Evolutionary conservation across 805 yeast genomes (phyloP).

Genomic region (Blastobotrys chiropterorum): DNA sequence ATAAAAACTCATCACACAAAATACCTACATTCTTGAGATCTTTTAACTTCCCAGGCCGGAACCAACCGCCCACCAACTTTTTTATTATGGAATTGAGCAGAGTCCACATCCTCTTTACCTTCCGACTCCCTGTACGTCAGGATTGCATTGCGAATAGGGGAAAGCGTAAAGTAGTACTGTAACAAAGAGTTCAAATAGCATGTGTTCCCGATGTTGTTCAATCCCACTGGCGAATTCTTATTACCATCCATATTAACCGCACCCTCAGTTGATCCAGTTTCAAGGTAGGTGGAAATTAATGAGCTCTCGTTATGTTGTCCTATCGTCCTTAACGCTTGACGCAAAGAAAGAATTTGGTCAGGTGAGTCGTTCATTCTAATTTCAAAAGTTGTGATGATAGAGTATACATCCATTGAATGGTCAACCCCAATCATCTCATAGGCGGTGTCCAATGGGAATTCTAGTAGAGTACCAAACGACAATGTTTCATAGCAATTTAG

Average conservation of each 20-base stretch:
- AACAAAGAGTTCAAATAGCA: slow-evolving; percentile 87
- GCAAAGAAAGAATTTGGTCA: slow-evolving; percentile 48
- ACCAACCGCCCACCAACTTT: slow-evolving; percentile 86
- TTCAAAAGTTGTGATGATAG: slow-evolving; percentile 48
- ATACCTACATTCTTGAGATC: slow-evolving; percentile 60
- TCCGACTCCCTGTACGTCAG: slow-evolving; percentile 41
- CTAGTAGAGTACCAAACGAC: slow-evolving; percentile 12
- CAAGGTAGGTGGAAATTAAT: slow-evolving; percentile 49
- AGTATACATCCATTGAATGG: slow-evolving; percentile 49
- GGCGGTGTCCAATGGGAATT: slow-evolving; percentile 37
- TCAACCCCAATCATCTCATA: slow-evolving; percentile 44
- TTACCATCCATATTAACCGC: slow-evolving; percentile 21
- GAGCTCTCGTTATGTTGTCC: slow-evolving; percentile 51
- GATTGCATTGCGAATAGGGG: slow-evolving; percentile 68
- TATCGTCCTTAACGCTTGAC: slow-evolving; percentile 51
- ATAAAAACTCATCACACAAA: neutral
- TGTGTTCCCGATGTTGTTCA: slow-evolving; percentile 92
- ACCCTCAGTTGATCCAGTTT: slow-evolving; percentile 44
- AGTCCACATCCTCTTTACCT: slow-evolving; percentile 17
- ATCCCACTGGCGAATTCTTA: slow-evolving; percentile 80
- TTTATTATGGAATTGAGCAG: slow-evolving; percentile 38
- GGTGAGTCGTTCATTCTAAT: slow-evolving; percentile 37
- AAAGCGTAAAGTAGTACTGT: slow-evolving; percentile 83
- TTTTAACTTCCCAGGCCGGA: slow-evolving; percentile 65
- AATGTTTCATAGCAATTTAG: slow-evolving; percentile 26